phyloP scores from a whole-genome alignment of 179 eudicot genomes.

The Beta macrorhiza region DNA sequence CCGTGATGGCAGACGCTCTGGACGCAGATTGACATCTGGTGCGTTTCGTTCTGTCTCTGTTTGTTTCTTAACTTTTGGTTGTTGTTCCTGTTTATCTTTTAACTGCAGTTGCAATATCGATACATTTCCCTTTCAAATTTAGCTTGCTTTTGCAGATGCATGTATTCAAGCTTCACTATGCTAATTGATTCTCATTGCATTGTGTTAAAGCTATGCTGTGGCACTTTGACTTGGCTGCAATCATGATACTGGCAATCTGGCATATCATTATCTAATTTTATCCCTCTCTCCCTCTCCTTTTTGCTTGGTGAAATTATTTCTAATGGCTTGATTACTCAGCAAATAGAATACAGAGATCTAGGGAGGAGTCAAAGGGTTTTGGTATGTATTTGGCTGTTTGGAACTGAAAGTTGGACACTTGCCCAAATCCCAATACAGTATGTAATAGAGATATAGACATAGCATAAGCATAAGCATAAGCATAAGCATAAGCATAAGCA shows the following conservation, averaged over 20 bases:
- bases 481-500: too few species aligned
- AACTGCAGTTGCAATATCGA: neutral
- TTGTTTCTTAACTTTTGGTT: neutral
- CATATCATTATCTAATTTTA: neutral
- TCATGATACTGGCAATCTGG: neutral
- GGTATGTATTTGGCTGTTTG: too few species aligned
- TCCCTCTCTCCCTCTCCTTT: too few species aligned
- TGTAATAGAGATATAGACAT: too few species aligned
- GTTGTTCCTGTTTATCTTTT: neutral
- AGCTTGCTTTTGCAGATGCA: neutral
- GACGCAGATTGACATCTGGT: slow-evolving; percentile 59
- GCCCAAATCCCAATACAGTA: too few species aligned
- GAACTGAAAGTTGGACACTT: too few species aligned
- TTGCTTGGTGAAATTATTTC: too few species aligned
- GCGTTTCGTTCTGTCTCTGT: slow-evolving; percentile 17
- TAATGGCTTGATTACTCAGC: too few species aligned
- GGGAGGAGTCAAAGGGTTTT: too few species aligned
- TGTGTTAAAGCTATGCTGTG: neutral
- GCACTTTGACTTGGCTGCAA: neutral
- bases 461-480: too few species aligned
- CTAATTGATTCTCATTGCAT: neutral
- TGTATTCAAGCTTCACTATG: neutral
- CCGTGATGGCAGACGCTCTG: slow-evolving; percentile 59
- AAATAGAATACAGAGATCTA: too few species aligned
- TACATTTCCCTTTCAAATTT: neutral